Evolutionary conservation across 495 filamentous ascomycete genomes (phyloP).

Genomic region (Aspergillus cristatus): DNA sequence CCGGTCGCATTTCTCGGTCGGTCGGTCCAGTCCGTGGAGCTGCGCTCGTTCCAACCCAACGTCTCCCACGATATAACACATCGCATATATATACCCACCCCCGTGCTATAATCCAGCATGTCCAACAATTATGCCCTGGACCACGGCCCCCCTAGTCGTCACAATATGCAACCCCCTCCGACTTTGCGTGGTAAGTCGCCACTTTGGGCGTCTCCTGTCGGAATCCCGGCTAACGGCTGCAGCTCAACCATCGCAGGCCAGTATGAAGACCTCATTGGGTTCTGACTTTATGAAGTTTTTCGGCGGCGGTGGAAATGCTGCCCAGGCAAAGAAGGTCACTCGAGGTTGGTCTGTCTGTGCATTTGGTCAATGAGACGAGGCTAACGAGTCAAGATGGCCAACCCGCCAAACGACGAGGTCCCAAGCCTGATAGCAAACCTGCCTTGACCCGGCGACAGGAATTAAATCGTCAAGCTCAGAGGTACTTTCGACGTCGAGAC

Average conservation of each 20-base stretch:
- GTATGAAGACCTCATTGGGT: slow-evolving; percentile 15
- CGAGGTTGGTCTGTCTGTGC: slow-evolving; percentile 18
- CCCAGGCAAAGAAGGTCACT: slow-evolving; percentile 24
- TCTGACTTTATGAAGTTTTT: slow-evolving; percentile 33
- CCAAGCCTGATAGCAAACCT: slow-evolving; percentile 94
- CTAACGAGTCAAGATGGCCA: slow-evolving; percentile 55
- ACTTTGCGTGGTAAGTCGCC: too few species aligned
- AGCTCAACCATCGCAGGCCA: neutral
- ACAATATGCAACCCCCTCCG: too few species aligned
- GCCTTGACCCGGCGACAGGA: slow-evolving; percentile 90
- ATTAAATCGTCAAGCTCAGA: slow-evolving; percentile 89
- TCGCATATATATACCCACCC: too few species aligned
- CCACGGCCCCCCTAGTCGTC: too few species aligned
- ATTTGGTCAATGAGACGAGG: neutral
- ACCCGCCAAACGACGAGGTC: slow-evolving; percentile 78
- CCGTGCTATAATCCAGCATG: too few species aligned
- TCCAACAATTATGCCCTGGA: too few species aligned
- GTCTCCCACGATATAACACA: too few species aligned
- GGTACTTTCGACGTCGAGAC: slow-evolving; percentile 40
- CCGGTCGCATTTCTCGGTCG: slow-evolving; percentile 4
- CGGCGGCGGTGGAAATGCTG: slow-evolving; percentile 1
- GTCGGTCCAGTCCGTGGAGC: too few species aligned
- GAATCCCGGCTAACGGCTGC: slow-evolving; percentile 5
- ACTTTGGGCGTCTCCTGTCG: too few species aligned
- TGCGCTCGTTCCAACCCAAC: too few species aligned